Evolutionary conservation across 768 basidiomycete genomes (phyloP).

Genomic region (Rhodocollybia butyracea): DNA sequence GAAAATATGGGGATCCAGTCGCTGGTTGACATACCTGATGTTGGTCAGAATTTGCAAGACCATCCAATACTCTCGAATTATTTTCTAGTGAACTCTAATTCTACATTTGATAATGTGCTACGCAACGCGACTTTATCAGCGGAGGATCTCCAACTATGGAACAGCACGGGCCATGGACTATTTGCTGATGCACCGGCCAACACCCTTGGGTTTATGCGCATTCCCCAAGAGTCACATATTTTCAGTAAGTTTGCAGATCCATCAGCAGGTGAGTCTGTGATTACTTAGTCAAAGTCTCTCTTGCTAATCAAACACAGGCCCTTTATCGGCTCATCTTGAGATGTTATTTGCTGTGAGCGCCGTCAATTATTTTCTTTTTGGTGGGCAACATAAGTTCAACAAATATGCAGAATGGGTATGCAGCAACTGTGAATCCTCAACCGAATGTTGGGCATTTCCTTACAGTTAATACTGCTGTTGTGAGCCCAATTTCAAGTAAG

Average conservation of each 20-base stretch:
- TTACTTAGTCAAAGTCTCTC: no score
- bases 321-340: background rate
- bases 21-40: conserved; percentile 10
- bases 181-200: background rate
- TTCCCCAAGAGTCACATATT: background rate
- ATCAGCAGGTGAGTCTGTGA: background rate
- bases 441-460: conserved; percentile 1
- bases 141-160: background rate
- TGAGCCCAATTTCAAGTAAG: conserved; percentile 3
- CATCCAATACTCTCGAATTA: background rate
- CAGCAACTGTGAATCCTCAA: background rate
- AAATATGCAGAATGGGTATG: background rate
- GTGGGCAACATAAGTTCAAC: background rate
- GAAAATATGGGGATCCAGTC: background rate
- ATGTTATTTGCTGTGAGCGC: background rate
- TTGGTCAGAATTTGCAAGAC: conserved; percentile 13
- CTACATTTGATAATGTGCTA: conserved; percentile 1
- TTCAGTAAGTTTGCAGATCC: background rate
- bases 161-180: background rate
- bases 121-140: background rate
- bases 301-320: no score
- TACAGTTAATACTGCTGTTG: background rate
- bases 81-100: conserved; percentile 1
- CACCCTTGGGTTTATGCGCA: background rate
- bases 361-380: background rate